These are phyloP conservation scores for Anthracocystis walkeri DNA, from an alignment of 1,284 basidiomycete genomes.

Conservation along the genomic window DNA sequence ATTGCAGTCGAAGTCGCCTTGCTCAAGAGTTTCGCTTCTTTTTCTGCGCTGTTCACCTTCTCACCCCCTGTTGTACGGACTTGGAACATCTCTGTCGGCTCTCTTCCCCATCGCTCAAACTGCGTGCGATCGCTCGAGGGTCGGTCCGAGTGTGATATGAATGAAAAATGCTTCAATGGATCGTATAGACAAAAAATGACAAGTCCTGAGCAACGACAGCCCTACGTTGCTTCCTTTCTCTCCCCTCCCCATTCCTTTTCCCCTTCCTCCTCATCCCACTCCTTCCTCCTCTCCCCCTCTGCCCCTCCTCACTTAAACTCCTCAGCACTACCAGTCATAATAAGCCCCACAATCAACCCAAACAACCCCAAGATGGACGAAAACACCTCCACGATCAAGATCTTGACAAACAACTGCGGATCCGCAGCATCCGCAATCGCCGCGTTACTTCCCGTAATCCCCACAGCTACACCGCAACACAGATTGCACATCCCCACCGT, in stretches of 20 bases:
- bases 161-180: too few species aligned
- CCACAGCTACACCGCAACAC: slow-evolving; percentile 66
- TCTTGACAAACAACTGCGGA: slow-evolving; percentile 69
- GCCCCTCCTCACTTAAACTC: slow-evolving; percentile 34
- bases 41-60: too few species aligned
- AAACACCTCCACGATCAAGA: slow-evolving; percentile 66
- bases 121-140: too few species aligned
- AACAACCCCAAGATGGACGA: slow-evolving; percentile 67
- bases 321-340: slow-evolving; percentile 37
- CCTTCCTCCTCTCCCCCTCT: slow-evolving; percentile 6
- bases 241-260: slow-evolving; percentile 3
- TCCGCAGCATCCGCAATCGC: slow-evolving; percentile 68
- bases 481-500: slow-evolving; percentile 69
- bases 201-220: too few species aligned
- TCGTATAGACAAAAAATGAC: too few species aligned
- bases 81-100: not conserved
- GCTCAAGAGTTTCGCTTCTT: too few species aligned
- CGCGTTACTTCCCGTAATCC: slow-evolving; percentile 67
- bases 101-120: not conserved
- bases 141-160: too few species aligned
- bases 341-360: slow-evolving; percentile 62
- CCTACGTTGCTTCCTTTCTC: not conserved
- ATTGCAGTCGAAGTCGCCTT: too few species aligned
- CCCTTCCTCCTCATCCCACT: slow-evolving; percentile 3
- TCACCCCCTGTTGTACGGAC: too few species aligned